A percentile compares a stretch with the other conserved stretches of the same genome.
Conservation (phyloP, 495 filamentous ascomycete genomes). For the Neurospora africana region DNA sequence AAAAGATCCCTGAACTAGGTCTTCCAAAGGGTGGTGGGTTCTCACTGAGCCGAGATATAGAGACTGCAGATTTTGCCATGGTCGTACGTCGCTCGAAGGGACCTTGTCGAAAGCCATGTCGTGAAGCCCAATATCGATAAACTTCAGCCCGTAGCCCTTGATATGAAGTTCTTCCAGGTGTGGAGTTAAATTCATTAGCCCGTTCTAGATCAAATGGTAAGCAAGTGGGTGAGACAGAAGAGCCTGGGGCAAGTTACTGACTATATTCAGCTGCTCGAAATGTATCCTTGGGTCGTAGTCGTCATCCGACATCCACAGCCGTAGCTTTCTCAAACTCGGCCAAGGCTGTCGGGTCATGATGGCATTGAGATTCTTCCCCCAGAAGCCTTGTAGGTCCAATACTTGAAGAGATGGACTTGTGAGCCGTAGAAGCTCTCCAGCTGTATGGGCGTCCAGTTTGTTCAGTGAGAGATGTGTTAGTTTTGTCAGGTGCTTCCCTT, state of each 20-base stretch:
- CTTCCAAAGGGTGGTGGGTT: background rate
- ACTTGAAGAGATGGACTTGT: background rate
- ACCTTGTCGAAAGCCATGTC: background rate
- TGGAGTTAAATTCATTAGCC: background rate
- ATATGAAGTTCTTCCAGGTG: conserved; percentile 12
- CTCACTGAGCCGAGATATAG: background rate
- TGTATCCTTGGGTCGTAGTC: background rate
- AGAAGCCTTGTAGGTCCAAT: conserved; percentile 1
- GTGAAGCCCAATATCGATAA: background rate
- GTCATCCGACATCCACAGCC: background rate
- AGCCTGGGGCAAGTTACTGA: background rate
- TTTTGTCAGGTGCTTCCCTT: background rate
- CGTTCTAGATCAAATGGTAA: background rate
- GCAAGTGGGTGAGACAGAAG: background rate
- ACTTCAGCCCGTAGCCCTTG: conserved; percentile 1
- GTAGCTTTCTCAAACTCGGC: background rate
- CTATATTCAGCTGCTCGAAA: background rate
- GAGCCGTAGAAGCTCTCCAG: background rate
- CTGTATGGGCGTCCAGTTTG: background rate
- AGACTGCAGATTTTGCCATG: background rate
- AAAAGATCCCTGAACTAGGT: background rate
- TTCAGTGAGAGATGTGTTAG: conserved; percentile 1
- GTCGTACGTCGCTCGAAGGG: background rate
- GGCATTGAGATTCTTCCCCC: background rate
- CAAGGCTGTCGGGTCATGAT: background rate